Percentiles rank a stretch among this genome's conserved stretches.
These are phyloP conservation scores for Dimocarpus longan DNA, from an alignment of 345 rosid genomes.

Conservation along the genomic window DNA sequence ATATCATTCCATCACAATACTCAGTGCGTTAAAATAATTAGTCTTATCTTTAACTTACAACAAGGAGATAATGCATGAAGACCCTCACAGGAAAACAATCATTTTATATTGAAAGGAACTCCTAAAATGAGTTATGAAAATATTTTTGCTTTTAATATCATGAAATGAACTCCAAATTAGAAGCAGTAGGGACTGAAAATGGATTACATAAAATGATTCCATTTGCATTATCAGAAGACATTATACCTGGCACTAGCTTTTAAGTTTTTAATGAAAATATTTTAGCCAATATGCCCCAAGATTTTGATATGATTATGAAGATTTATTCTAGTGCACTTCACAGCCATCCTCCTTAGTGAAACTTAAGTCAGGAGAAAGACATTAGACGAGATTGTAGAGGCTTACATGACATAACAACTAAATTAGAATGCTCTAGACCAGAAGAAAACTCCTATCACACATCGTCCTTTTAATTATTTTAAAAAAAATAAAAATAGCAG, in stretches of 20 bases:
- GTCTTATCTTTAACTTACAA: neutral
- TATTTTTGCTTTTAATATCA: neutral
- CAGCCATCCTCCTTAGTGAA: neutral
- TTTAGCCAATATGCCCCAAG: neutral
- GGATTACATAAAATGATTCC: neutral
- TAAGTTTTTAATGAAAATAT: neutral
- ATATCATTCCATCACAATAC: neutral
- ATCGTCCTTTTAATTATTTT: neutral
- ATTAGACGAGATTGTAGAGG: neutral
- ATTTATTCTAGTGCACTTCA: neutral
- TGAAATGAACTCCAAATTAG: neutral
- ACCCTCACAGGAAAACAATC: neutral
- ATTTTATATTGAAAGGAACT: neutral
- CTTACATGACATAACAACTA: neutral
- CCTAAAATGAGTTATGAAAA: neutral
- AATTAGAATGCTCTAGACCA: neutral
- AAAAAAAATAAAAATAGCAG: neutral
- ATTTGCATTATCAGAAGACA: neutral
- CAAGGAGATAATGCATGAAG: neutral
- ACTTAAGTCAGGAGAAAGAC: neutral
- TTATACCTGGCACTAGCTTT: neutral
- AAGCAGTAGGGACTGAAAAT: neutral
- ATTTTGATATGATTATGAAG: neutral
- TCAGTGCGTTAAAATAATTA: neutral
- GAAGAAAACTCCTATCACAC: neutral